phyloP scores from a whole-genome alignment of 306 rosid genomes.

The Glycine latifolia region DNA sequence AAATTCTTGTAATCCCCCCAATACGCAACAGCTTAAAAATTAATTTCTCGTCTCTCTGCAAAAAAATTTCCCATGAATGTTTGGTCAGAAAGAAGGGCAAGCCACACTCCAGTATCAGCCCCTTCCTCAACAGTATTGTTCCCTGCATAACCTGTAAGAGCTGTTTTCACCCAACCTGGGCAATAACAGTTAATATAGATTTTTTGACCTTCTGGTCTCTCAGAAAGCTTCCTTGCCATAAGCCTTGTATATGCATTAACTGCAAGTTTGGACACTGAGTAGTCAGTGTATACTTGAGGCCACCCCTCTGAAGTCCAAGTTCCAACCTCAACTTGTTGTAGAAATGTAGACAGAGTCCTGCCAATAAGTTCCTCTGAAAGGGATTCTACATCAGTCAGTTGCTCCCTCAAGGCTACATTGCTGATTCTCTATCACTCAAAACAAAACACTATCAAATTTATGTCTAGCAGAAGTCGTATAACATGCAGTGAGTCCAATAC shows the following conservation, averaged over 20 bases:
- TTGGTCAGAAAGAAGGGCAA: conserved; percentile 80
- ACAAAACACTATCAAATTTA: conserved; percentile 36
- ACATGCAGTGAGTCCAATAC: not conserved
- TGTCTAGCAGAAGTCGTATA: conserved; percentile 16
- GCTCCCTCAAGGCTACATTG: conserved; percentile 65
- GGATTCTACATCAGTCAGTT: conserved; percentile 63
- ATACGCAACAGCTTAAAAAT: conserved; percentile 50
- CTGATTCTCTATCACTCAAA: conserved; percentile 65
- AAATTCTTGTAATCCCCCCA: not conserved
- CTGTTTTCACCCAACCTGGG: conserved; percentile 76
- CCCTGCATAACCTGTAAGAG: conserved; percentile 90
- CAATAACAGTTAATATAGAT: conserved; percentile 48
- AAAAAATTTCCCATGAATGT: conserved; percentile 71
- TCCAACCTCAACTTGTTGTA: conserved; percentile 84
- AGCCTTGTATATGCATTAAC: conserved; percentile 86
- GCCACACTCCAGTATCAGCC: conserved; percentile 97
- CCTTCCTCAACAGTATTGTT: conserved; percentile 86
- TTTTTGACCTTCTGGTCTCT: conserved; percentile 68
- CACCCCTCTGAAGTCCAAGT: conserved; percentile 87
- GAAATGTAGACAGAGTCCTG: conserved; percentile 59
- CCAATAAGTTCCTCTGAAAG: conserved; percentile 76
- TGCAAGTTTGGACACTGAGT: conserved; percentile 85
- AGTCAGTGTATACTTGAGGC: conserved; percentile 88
- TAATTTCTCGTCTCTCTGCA: conserved; percentile 92
- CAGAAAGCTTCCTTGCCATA: conserved; percentile 65